Evolutionary conservation across 2,329 filamentous ascomycete species (phyloP).

Genomic region (Fusarium cicatricum): DNA sequence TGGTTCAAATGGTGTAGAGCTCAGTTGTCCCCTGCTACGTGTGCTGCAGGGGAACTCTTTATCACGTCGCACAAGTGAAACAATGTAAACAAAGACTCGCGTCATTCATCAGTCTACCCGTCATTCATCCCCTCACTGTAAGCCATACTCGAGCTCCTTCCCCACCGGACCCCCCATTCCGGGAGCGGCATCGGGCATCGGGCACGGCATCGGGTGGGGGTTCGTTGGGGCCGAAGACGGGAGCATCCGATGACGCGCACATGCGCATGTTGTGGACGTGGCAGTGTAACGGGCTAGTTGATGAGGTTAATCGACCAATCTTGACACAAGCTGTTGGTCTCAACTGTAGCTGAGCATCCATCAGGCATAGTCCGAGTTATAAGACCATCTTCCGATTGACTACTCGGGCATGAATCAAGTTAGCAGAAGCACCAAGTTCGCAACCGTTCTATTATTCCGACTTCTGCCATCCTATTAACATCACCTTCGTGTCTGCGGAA

Average conservation of each 20-base stretch:
- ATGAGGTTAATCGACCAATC: constrained; percentile 6
- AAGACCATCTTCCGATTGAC: no score
- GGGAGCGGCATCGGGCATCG: constrained; percentile 24
- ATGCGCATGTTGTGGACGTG: constrained; percentile 9
- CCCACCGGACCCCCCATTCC: constrained; percentile 14
- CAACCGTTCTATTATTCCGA: constrained; percentile 15
- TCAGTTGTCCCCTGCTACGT: neutral
- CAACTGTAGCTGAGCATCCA: no score
- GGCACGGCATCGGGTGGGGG: constrained; percentile 26
- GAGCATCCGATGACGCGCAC: constrained; percentile 34
- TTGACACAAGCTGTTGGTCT: no score
- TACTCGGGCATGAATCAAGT: no score
- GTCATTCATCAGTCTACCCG: constrained; percentile 34
- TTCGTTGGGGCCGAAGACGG: constrained; percentile 2
- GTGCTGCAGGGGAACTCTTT: neutral
- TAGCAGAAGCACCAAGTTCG: no score
- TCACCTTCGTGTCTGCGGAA: constrained; percentile 6
- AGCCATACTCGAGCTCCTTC: neutral
- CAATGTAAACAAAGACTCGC: constrained; percentile 19
- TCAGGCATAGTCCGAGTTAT: no score
- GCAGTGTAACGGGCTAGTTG: neutral
- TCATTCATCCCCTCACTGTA: constrained; percentile 27
- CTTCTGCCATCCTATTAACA: constrained; percentile 20
- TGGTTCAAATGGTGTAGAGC: neutral
- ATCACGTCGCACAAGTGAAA: neutral